phyloP scores from a whole-genome alignment of 352 stramenopile species.

The Thalassiosira exigua region DNA sequence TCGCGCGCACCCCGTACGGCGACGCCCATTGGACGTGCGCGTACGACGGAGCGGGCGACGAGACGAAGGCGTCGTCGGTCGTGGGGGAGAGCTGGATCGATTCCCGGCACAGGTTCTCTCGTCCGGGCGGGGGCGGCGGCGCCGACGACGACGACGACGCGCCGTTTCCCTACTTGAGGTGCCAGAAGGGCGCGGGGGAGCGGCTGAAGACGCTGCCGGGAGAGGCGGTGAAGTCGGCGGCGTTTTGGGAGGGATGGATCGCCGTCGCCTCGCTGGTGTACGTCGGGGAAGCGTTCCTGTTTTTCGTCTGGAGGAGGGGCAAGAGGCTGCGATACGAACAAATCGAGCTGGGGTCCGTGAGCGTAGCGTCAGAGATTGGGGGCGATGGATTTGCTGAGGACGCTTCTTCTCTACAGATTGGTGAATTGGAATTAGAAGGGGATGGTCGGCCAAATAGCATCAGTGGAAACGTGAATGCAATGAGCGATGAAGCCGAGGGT shows the following conservation, averaged over 20 bases:
- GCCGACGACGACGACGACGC: slow-evolving; percentile 13
- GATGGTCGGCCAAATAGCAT: not conserved
- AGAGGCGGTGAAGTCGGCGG: slow-evolving; percentile 42
- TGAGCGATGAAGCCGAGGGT: not conserved
- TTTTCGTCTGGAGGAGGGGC: slow-evolving; percentile 2
- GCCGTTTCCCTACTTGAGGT: slow-evolving; percentile 54
- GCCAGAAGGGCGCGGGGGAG: slow-evolving; percentile 56
- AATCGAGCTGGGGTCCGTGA: not conserved
- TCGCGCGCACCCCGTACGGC: slow-evolving; percentile 21
- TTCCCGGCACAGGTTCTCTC: slow-evolving; percentile 28
- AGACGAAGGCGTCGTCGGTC: slow-evolving; percentile 16
- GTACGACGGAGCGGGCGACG: slow-evolving; percentile 48
- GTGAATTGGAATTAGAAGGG: not conserved
- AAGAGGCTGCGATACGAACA: slow-evolving; percentile 18
- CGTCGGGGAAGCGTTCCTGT: slow-evolving; percentile 19
- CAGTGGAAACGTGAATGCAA: not conserved
- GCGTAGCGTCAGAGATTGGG: too few species aligned
- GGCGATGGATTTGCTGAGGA: not conserved
- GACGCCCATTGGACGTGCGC: slow-evolving; percentile 50
- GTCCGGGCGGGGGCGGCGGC: not conserved
- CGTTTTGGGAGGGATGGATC: slow-evolving; percentile 58
- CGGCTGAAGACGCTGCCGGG: slow-evolving; percentile 45
- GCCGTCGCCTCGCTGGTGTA: slow-evolving; percentile 28
- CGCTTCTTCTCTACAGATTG: slow-evolving; percentile 22
- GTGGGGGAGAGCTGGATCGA: slow-evolving; percentile 53